Percentiles rank a stretch among this genome's conserved stretches.
Evolutionary conservation across 148 eudicot genomes (phyloP).

Genomic region (Rhododendron williamsianum): DNA sequence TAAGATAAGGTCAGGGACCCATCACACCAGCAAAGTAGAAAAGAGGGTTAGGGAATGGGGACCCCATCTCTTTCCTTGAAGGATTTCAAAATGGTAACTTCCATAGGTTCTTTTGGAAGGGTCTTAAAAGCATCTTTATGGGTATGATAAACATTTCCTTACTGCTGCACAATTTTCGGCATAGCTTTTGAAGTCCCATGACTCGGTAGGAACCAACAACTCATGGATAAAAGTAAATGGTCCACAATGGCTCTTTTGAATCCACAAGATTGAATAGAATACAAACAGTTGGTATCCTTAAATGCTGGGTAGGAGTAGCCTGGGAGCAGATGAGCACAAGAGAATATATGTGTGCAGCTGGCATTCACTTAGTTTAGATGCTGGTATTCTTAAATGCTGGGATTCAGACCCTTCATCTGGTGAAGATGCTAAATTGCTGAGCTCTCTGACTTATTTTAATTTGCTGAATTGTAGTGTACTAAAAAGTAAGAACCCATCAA

Average conservation of each 20-base stretch:
- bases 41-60: neutral
- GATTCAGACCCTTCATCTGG: constrained; percentile 19
- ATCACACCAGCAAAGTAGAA: neutral
- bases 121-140: neutral
- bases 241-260: neutral
- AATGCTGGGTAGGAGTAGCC: constrained; percentile 10
- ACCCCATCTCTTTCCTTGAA: neutral
- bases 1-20: constrained; percentile 8
- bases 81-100: constrained; percentile 11
- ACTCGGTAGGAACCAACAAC: constrained; percentile 2
- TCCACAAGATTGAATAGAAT: constrained; percentile 1
- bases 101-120: neutral
- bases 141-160: constrained; percentile 4
- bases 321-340: constrained; percentile 6
- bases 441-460: neutral
- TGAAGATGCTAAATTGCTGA: neutral
- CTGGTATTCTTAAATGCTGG: neutral
- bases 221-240: neutral
- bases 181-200: neutral
- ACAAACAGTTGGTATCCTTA: neutral
- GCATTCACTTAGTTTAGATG: constrained; percentile 9
- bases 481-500: neutral
- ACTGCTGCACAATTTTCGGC: neutral
- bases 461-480: neutral
- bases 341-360: constrained; percentile 5